Percentiles rank a stretch among this genome's conserved stretches.
These are phyloP conservation scores for Erigeron canadensis DNA, from an alignment of 129 eudicot species.

Conservation along the genomic window DNA sequence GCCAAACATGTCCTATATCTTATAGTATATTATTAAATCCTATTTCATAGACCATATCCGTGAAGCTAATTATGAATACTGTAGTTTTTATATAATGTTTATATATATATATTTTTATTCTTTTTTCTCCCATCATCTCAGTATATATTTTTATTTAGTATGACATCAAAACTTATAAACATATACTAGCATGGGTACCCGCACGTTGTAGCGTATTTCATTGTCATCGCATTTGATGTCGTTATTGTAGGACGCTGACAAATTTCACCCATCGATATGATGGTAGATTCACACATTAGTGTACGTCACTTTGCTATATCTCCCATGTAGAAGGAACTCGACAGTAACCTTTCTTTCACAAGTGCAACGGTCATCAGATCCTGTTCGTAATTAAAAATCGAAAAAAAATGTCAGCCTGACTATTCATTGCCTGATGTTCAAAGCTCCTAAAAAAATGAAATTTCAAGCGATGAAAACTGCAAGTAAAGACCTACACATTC, in stretches of 20 bases:
- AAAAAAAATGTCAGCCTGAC: background rate
- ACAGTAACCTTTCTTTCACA: conserved; percentile 23
- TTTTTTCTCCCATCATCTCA: too few relatives aligned
- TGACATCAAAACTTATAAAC: too few relatives aligned
- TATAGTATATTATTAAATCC: too few relatives aligned
- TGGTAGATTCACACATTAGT: conserved; percentile 31
- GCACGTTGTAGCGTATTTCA: too few relatives aligned
- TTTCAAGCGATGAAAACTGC: background rate
- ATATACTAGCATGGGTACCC: too few relatives aligned
- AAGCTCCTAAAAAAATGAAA: background rate
- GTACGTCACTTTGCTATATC: conserved; percentile 37
- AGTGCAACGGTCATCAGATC: conserved; percentile 24
- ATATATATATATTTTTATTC: too few relatives aligned
- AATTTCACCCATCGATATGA: conserved; percentile 30
- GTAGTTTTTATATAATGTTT: too few relatives aligned
- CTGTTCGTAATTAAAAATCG: background rate
- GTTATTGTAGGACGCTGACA: conserved; percentile 53
- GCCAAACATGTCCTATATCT: too few relatives aligned
- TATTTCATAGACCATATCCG: too few relatives aligned
- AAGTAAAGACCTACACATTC: background rate
- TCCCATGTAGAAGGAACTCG: conserved; percentile 16
- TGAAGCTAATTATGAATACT: too few relatives aligned
- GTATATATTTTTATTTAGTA: too few relatives aligned
- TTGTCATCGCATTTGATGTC: too few relatives aligned
- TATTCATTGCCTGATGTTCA: background rate